Conservation (phyloP, 345 rosid genomes). For the Aquilaria sinensis region DNA sequence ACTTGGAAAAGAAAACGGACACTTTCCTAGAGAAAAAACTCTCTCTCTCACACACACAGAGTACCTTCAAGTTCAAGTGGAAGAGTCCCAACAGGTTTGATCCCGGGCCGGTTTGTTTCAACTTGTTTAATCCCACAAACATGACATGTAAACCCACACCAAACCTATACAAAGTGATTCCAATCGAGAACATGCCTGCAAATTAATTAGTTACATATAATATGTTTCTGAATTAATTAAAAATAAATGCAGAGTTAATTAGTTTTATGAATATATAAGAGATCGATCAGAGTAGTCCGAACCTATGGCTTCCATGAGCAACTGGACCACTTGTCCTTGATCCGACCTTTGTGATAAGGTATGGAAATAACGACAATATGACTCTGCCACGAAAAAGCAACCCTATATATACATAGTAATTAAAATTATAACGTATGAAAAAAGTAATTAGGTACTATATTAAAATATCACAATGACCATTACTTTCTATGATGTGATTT, state of each 20-base stretch:
- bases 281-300: neutral
- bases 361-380: slow-evolving; percentile 41
- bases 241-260: no score
- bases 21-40: neutral
- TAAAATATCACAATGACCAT: neutral
- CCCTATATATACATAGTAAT: slow-evolving; percentile 33
- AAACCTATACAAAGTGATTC: slow-evolving; percentile 55
- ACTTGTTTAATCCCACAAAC: slow-evolving; percentile 48
- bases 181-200: slow-evolving; percentile 66
- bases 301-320: slow-evolving; percentile 67
- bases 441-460: neutral
- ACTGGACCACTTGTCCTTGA: slow-evolving; percentile 36
- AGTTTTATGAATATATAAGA: no score
- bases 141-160: slow-evolving; percentile 54
- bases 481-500: neutral
- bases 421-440: no score
- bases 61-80: slow-evolving; percentile 17
- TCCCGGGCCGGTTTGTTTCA: slow-evolving; percentile 11
- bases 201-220: no score
- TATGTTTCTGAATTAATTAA: no score
- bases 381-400: slow-evolving; percentile 34
- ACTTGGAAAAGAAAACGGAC: neutral
- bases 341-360: slow-evolving; percentile 25
- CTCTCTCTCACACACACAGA: slow-evolving; percentile 15
- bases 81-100: slow-evolving; percentile 57